These are phyloP conservation scores for Flaveria bidentis DNA, from an alignment of 129 eudicot species.

Conservation along the genomic window DNA sequence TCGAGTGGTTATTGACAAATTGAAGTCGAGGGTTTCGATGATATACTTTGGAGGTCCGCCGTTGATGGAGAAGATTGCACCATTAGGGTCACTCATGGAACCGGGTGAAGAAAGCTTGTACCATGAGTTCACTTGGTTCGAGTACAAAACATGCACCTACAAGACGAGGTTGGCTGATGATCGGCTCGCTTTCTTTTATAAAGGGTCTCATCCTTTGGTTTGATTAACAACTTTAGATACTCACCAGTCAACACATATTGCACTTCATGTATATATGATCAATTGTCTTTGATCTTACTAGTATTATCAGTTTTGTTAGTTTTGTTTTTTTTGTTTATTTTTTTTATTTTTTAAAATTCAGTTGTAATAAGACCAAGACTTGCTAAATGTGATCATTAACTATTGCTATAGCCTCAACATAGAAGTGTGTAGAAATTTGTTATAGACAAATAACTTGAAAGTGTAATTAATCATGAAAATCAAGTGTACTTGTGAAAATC, in stretches of 20 bases:
- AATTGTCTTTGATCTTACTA: not conserved
- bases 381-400: not conserved
- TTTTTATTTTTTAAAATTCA: not conserved
- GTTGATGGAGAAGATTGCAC: slow-evolving; percentile 53
- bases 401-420: not conserved
- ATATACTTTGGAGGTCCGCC: slow-evolving; percentile 73
- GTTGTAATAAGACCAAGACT: not conserved
- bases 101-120: slow-evolving; percentile 64
- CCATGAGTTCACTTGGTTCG: slow-evolving; percentile 69
- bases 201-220: slow-evolving; percentile 11
- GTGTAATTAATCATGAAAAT: no score
- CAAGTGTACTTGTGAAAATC: no score
- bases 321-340: not conserved
- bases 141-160: slow-evolving; percentile 58
- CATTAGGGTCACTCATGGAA: slow-evolving; percentile 50
- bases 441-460: no score
- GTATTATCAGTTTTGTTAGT: not conserved
- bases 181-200: slow-evolving; percentile 39
- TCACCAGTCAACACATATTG: slow-evolving; percentile 11
- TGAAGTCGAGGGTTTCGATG: slow-evolving; percentile 63
- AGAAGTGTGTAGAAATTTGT: no score
- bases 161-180: slow-evolving; percentile 52
- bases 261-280: slow-evolving; percentile 5
- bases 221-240: not conserved
- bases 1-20: slow-evolving; percentile 48